These are phyloP conservation scores for Gastrodia elata DNA, from an alignment of 106 monocot genomes.

Conservation along the genomic window DNA sequence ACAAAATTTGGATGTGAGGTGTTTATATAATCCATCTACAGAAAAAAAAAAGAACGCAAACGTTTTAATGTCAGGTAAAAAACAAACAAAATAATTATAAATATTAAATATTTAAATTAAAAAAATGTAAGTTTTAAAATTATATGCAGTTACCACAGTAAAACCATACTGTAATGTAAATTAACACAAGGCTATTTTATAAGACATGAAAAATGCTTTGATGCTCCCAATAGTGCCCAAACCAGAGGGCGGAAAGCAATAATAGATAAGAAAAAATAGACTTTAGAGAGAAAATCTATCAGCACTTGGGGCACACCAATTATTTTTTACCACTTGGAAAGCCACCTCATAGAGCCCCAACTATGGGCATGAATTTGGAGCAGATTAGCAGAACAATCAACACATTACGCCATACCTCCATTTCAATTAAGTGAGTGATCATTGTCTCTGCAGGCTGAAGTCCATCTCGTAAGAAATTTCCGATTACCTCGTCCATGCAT, in stretches of 20 bases:
- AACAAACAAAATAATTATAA: neutral
- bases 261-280: too few species aligned
- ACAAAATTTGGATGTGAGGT: constrained; percentile 93
- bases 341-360: too few species aligned
- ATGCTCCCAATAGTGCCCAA: too few species aligned
- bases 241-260: too few species aligned
- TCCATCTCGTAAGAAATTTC: constrained; percentile 81
- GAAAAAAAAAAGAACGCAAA: neutral
- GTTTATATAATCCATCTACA: constrained; percentile 98
- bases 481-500: constrained; percentile 91
- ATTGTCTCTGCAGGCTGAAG: constrained; percentile 92
- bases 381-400: too few species aligned
- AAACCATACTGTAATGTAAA: neutral
- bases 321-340: too few species aligned
- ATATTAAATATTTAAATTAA: neutral
- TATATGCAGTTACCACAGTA: neutral
- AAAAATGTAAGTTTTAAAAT: neutral
- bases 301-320: too few species aligned
- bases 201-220: too few species aligned
- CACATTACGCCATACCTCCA: constrained; percentile 77
- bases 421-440: constrained; percentile 90
- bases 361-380: too few species aligned
- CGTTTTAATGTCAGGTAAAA: neutral
- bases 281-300: too few species aligned
- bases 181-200: too few species aligned